phyloP scores from a whole-genome alignment of 495 filamentous ascomycete genomes.

The Trichoderma parareesei region DNA sequence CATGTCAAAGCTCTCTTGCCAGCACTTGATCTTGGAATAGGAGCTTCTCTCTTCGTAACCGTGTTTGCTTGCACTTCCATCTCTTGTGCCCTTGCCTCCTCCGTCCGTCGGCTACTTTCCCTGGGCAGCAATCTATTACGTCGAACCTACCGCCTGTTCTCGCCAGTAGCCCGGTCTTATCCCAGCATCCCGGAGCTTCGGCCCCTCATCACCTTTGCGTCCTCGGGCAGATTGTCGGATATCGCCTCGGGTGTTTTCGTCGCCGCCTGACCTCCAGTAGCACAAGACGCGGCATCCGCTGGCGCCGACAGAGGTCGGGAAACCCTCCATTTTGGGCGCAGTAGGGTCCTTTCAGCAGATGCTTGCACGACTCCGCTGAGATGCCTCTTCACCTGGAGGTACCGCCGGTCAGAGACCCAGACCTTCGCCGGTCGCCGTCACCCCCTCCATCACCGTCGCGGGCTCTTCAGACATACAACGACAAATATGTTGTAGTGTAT shows the following conservation, averaged over 20 bases:
- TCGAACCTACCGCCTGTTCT: neutral
- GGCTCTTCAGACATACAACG: neutral
- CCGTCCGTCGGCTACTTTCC: neutral
- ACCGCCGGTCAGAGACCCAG: neutral
- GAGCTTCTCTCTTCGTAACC: neutral
- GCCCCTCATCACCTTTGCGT: neutral
- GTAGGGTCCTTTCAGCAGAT: neutral
- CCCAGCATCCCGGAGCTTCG: neutral
- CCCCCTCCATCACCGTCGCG: neutral
- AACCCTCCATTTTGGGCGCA: neutral
- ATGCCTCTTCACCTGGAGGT: conserved; percentile 3
- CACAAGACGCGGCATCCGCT: neutral
- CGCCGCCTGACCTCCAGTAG: neutral
- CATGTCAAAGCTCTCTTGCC: neutral
- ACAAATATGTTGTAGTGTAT: conserved; percentile 6
- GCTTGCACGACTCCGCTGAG: neutral
- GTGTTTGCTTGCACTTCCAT: no score
- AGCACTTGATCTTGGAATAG: neutral
- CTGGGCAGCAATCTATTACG: neutral
- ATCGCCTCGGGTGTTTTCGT: neutral
- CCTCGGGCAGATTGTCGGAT: neutral
- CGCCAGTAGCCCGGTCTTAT: neutral
- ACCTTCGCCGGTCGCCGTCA: neutral
- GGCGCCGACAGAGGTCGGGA: neutral
- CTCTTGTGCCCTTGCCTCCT: neutral